Conservation (phyloP, 805 yeast genomes). For the Candida ulmi region DNA sequence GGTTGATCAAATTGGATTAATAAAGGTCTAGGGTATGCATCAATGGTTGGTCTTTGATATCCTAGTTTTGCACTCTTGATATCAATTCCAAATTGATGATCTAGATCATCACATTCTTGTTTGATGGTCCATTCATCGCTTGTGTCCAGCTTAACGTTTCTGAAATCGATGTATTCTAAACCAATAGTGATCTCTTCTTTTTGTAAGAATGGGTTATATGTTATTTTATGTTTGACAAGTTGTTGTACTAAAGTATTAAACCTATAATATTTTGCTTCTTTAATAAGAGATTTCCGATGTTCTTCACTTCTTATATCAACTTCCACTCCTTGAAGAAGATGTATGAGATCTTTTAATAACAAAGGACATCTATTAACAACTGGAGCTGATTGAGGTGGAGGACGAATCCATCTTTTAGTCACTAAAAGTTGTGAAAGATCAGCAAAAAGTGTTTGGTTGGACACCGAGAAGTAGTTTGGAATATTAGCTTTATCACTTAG, state of each 20-base stretch:
- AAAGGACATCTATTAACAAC: conserved; percentile 26
- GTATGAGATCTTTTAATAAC: conserved; percentile 33
- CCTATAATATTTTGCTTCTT: conserved; percentile 74
- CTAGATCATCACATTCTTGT: too few relatives aligned
- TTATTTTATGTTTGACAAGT: conserved; percentile 46
- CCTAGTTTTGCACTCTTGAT: too few relatives aligned
- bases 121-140: too few relatives aligned
- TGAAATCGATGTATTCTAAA: conserved; percentile 9
- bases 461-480: conserved; percentile 72
- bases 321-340: conserved; percentile 49
- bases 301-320: conserved; percentile 41
- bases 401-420: conserved; percentile 49
- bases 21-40: conserved; percentile 31
- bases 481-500: conserved; percentile 58
- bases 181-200: conserved; percentile 48
- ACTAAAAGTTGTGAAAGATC: conserved; percentile 40
- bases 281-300: conserved; percentile 51
- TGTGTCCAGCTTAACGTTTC: background rate
- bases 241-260: conserved; percentile 71
- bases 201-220: conserved; percentile 44
- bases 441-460: conserved; percentile 44
- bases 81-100: too few relatives aligned
- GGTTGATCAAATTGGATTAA: conserved; percentile 30
- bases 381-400: conserved; percentile 71
- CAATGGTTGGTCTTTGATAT: conserved; percentile 45